Evolutionary conservation across 352 stramenopile species (phyloP).

Genomic region (Pythium grandisporangium): DNA sequence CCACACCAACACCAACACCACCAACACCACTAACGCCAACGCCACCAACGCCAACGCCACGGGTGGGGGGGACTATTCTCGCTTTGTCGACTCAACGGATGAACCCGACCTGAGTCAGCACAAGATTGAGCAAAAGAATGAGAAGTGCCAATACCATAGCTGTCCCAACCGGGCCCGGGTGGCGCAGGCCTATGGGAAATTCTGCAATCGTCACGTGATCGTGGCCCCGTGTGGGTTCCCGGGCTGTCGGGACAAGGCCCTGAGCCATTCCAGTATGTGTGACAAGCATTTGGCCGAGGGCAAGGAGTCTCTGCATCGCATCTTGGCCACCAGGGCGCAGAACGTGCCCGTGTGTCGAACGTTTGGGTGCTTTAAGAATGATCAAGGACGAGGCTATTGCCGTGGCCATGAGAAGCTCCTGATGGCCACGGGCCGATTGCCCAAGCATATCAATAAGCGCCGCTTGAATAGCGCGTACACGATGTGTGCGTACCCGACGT

Average conservation of each 20-base stretch:
- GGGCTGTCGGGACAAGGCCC: conserved; percentile 70
- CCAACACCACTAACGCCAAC: not conserved
- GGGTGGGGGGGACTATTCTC: conserved; percentile 26
- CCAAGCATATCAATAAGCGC: conserved; percentile 75
- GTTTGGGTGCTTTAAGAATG: conserved; percentile 82
- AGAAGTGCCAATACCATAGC: conserved; percentile 66
- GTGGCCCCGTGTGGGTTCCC: conserved; percentile 78
- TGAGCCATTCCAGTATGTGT: conserved; percentile 56
- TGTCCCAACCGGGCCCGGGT: conserved; percentile 75
- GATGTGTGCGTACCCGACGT: conserved; percentile 82
- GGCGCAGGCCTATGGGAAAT: conserved; percentile 67
- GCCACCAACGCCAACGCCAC: conserved; percentile 2
- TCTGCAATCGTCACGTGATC: conserved; percentile 84
- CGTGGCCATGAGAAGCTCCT: conserved; percentile 80
- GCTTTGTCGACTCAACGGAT: conserved; percentile 26
- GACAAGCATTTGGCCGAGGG: conserved; percentile 54
- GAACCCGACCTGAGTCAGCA: conserved; percentile 38
- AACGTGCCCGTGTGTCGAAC: conserved; percentile 73
- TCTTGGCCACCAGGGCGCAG: conserved; percentile 49
- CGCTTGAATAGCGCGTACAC: conserved; percentile 83
- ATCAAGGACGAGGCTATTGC: conserved; percentile 79
- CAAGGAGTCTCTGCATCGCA: conserved; percentile 61
- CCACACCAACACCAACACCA: not conserved
- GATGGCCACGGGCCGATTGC: conserved; percentile 69
- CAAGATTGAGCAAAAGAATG: conserved; percentile 55